Evolutionary conservation across 345 rosid species (phyloP), one percentile per base, ranked within the genome.

Genomic region (Carallia brachiata): DNA sequence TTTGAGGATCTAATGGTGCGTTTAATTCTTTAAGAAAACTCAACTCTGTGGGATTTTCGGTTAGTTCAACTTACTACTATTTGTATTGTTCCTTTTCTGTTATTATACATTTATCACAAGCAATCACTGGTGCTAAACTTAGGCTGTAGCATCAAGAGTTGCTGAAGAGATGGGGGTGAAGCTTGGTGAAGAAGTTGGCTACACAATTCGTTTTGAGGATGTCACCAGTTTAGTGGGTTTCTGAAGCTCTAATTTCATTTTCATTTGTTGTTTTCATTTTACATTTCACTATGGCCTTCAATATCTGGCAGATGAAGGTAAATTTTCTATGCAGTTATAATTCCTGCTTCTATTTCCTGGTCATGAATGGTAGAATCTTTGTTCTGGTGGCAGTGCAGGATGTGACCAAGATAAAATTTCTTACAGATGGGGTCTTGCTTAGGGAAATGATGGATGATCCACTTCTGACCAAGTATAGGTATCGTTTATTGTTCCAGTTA

Each of bases 391-490:
- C 80, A 77, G 52, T 68, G 74, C 88, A 94, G 97, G 93, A 80
- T 78, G 82, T 79, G 69, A 89, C 98, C 40, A 75, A 65, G 72
- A 89, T 92, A 65, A 95, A 95, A 71, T 95, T 95, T 84, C 96
- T 92, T 62, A 95, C 97, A 0, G 99, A 92, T 81, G 97, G 97
- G 63, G 93, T 95, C 12, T 79, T 95, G 53, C 89, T 95, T 16
- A 86, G 97, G 79, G 98, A 94, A 81, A 89, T 94, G 97, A 94
- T 94, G 98, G 97, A 87, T 61, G 98, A 94, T 87, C 98, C 97
- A 50, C 95, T 94, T 68, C 86, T 94, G 87, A 87, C 97, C 6
- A 94, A 91, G 73, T 94, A 94, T 64, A 91, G 98, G 98, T 91
- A 84, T 68, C 65, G 52, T 5, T 71, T 82, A 53, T 72, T 60